A percentile compares a stretch with the other conserved stretches of the same genome.
phyloP scores from a whole-genome alignment of 495 filamentous ascomycete genomes.

The Rhizodiscina lignyota region DNA sequence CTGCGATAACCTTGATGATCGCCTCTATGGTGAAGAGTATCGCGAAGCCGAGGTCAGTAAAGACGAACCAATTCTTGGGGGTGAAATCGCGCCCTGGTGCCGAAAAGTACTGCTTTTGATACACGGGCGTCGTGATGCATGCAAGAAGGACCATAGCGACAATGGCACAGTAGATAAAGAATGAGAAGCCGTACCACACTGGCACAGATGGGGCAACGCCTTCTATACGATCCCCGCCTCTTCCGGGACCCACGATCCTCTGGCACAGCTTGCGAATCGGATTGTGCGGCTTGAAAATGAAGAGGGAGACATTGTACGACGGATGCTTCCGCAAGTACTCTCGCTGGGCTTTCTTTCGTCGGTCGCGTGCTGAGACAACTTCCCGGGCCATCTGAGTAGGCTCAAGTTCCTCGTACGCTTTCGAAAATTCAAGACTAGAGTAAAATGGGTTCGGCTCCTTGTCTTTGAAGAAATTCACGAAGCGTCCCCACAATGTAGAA shows the following conservation, averaged over 20 bases:
- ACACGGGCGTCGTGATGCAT: conserved; percentile 86
- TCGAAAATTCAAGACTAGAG: conserved; percentile 57
- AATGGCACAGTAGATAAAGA: conserved; percentile 84
- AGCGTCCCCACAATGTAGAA: conserved; percentile 38
- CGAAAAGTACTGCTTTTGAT: conserved; percentile 69
- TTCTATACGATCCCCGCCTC: conserved; percentile 69
- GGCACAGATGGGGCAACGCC: conserved; percentile 73
- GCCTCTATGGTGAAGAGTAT: conserved; percentile 77
- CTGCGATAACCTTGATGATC: conserved; percentile 81
- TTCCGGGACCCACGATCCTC: conserved; percentile 77
- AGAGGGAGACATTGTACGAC: conserved; percentile 83
- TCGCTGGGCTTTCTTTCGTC: conserved; percentile 71
- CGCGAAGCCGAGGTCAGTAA: conserved; percentile 81
- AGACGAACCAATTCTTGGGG: conserved; percentile 77
- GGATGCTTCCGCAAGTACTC: conserved; percentile 80
- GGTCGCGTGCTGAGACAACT: conserved; percentile 66
- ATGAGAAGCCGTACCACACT: conserved; percentile 85
- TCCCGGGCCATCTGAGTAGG: conserved; percentile 76
- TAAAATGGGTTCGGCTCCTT: conserved; percentile 92
- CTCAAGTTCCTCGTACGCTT: conserved; percentile 59
- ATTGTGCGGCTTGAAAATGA: conserved; percentile 64
- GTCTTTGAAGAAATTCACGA: conserved; percentile 35
- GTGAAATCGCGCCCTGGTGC: conserved; percentile 33
- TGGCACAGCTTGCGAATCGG: conserved; percentile 72
- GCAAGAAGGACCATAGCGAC: conserved; percentile 94